Evolutionary conservation across 495 filamentous ascomycete species (phyloP).

Genomic region (Aspergillus bertholletiae): DNA sequence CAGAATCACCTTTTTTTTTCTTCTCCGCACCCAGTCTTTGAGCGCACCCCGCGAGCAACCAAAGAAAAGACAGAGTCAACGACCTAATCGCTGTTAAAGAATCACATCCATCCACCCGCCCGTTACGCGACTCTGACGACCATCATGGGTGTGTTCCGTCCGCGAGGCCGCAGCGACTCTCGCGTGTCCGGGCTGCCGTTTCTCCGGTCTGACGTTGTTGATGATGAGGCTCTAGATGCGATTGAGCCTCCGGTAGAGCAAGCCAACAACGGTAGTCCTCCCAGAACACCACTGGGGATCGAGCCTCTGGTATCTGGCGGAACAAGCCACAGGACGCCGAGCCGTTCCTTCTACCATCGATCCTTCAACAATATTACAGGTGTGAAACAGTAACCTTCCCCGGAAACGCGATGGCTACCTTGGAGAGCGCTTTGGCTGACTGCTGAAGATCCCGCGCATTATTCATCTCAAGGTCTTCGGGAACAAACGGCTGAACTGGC

Average conservation of each 20-base stretch:
- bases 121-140: background rate
- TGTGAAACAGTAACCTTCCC: slow-evolving; percentile 22
- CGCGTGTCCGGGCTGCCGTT: slow-evolving; percentile 26
- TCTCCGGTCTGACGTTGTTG: slow-evolving; percentile 20
- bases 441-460: slow-evolving; percentile 61
- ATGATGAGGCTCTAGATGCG: slow-evolving; percentile 20
- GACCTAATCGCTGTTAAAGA: background rate
- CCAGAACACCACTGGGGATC: slow-evolving; percentile 21
- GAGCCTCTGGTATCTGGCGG: slow-evolving; percentile 38
- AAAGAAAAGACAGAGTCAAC: background rate
- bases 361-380: slow-evolving; percentile 62
- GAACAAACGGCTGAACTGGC: slow-evolving; percentile 91
- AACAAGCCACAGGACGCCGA: slow-evolving; percentile 60
- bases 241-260: slow-evolving; percentile 29
- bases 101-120: slow-evolving; percentile 11
- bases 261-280: slow-evolving; percentile 30
- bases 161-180: slow-evolving; percentile 36
- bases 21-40: slow-evolving; percentile 3
- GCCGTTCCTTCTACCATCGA: slow-evolving; percentile 75
- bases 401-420: background rate
- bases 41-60: background rate
- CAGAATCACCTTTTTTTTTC: slow-evolving; percentile 6
- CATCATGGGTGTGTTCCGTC: slow-evolving; percentile 35
- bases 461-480: slow-evolving; percentile 71
- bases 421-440: slow-evolving; percentile 24